Base-by-base conservation (phyloP, 108 stramenopile species). In the Pseudonitzschia multiseries region DNA sequence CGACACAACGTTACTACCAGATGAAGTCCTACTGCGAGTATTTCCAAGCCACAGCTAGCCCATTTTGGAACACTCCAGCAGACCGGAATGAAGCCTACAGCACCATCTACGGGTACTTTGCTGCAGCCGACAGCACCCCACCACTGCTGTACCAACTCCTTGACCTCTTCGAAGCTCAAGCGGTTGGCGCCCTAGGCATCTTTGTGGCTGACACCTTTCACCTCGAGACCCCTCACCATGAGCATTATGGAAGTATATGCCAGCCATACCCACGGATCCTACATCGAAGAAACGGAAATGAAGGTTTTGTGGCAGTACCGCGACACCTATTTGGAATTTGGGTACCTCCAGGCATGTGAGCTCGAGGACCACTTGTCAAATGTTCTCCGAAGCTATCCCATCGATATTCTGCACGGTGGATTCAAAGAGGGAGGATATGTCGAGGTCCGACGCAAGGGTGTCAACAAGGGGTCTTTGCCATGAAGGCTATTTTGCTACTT, bases 241-340 rank as follows among this genome's bases (percentile, higher is more conserved):
- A 84, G 83, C 73, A 87, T 89, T 69, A 86, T 99, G 95, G 93
- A 99, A 79, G 90, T 87, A 21, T 97, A 96, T 85, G 91, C 97
- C 18, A 95, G 95, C 51, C 74, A 95, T 69, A 96, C 95, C 32
- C 95, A 96, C 73, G 95, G 93, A 51, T 93, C 93, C 66, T 91
- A 91, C 70, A 93, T 93, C 68, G 91, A 92, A 76, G 87, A 95
- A 53, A 94, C 91, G 1, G 88, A 97, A 77, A 94, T 84, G 97
- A 96, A 97, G 60, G 86, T 98, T 22, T 78, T 96, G 26, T 99
- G 98, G 98, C 89, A 92, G 72, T 99, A 98, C 78, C 97, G 96
- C 70, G 87, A 95, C 69, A 93, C 96, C 0, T 98, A 99, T 75
- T 96, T 98, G 20, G 99, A 99, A 71, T 99, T 98, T 84, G 99